Base-by-base conservation (phyloP, 345 rosid genomes). In the Citrus inodora region DNA sequence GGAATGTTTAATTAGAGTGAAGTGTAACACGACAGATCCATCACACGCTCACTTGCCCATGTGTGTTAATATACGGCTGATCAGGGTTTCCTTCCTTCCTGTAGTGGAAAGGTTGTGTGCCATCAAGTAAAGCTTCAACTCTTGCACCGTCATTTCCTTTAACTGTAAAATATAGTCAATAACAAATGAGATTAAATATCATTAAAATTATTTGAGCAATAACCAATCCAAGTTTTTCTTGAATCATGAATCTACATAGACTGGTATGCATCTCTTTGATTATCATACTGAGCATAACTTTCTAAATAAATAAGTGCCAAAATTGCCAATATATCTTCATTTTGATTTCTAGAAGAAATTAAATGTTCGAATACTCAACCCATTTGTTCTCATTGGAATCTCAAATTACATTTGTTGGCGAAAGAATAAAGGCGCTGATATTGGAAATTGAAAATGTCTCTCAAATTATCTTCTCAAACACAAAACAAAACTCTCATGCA, bases 1-100 rank as follows among this genome's bases (percentile, higher is more conserved):
- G 9, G 37, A 61, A 25, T 5, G 14, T 51, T 51, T 27, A 6
- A 17, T 28, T 51, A 27, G 6, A 40, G 10, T 40, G 60, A 25
- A 30, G 28, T 19, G 19, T 61, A 19, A 75, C 30, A 21, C 27
- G 32, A 46, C 7, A 28, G 38, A 27, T 60, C 62, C 70, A 48
- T 70, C 6, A 37, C 48, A 27, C 3, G 76, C 75, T 88, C 77
- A 90, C 86, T 85, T 90, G 73, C 93, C 89, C 91, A 96, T 68
- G 78, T 94, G 94, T 70, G 86, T 85, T 81, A 90, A 75, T 82
- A 96, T 94, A 84, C 97, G 85, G 84, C 77, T 82, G 80, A 92
- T 81, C 80, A 96, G 79, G 80, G 79, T 87, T 75, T 96, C 98
- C 83, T 96, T 96, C 89, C 89, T 94, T 65, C 99, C 99, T 9